Conservation (phyloP, 176 grass and related monocot genomes). For the Oryza brachyantha region DNA sequence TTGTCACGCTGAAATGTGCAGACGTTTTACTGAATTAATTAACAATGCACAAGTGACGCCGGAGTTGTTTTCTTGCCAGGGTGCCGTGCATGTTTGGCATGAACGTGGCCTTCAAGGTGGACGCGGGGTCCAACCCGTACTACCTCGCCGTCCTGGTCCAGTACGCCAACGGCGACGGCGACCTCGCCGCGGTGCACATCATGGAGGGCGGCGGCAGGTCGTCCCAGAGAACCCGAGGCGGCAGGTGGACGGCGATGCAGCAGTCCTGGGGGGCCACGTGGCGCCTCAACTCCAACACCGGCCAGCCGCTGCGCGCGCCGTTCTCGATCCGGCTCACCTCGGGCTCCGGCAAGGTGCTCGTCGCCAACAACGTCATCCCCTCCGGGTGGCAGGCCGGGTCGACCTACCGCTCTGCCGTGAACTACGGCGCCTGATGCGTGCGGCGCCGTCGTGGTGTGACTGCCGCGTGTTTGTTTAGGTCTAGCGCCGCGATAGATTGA, state of each 20-base stretch:
- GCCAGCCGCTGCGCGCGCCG: slow-evolving; percentile 37
- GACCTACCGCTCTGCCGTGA: slow-evolving; percentile 44
- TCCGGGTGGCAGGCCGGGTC: slow-evolving; percentile 50
- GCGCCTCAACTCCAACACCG: slow-evolving; percentile 46
- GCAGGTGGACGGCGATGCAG: slow-evolving; percentile 47
- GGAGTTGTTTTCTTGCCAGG: not conserved
- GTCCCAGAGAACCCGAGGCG: not conserved
- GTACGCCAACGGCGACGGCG: slow-evolving; percentile 55
- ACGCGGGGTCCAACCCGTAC: slow-evolving; percentile 53
- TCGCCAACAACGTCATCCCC: slow-evolving; percentile 57
- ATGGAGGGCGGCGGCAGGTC: slow-evolving; percentile 33
- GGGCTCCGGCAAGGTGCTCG: slow-evolving; percentile 38
- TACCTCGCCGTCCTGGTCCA: slow-evolving; percentile 60
- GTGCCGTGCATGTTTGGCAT: slow-evolving; percentile 38
- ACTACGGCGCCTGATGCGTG: slow-evolving; percentile 31
- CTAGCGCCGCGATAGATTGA: not conserved
- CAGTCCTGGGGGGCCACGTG: slow-evolving; percentile 71
- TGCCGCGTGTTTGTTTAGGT: not conserved
- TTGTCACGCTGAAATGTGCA: not conserved
- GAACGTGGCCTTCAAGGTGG: slow-evolving; percentile 45
- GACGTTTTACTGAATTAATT: not conserved
- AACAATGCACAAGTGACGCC: too few relatives aligned
- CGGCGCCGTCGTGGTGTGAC: not conserved
- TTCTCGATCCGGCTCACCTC: slow-evolving; percentile 68
- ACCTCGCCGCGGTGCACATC: slow-evolving; percentile 44